Base-by-base conservation (phyloP, 768 basidiomycete genomes). In the Crassisporium funariophilum region DNA sequence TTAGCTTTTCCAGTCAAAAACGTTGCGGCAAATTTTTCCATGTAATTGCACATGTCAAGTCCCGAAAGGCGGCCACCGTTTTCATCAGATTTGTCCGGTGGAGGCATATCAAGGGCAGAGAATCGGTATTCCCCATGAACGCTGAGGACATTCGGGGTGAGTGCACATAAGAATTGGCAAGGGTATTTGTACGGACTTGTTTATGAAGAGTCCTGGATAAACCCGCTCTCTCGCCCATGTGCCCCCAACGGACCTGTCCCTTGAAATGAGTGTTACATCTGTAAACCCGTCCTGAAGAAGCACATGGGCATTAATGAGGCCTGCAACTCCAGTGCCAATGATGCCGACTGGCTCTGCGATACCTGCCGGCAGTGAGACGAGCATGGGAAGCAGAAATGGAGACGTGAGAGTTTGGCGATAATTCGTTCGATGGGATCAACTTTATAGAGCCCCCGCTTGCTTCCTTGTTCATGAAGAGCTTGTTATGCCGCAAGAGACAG, bases 81-180 rank as follows among this genome's bases (percentile, higher is more conserved):
- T 34, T 57, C 42, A 7, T 25, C 44, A 10, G 63, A 49, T 13
- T 63, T 50, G 1, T 46, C n/a, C 6, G 76, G 78, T 12, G 63
- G 56, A 2, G 74, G 73, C 83, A 84, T 84, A 2, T 68, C 57
- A 35, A 82, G 47, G 0, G 75, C 55, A 12, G 82, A 82, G 65
- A 85, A 83, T 15, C 70, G 56, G 50, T 74, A 83, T 52, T 85
- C 81, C 4, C 81, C 83, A 53, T 82, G 74, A 1, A 85, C 79
- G 54, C 84, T 85, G 48, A 16, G 15, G 17, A 7, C 19, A 38
- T 13, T 23, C 12, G 22, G 1, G 36, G n/a, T 12, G 9, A 19
- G 27, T 10, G 24, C 23, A 36, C 16, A 12, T 29, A 34, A 35
- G 5, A 4, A 25, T 9, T 17, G 20, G 22, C 29, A 15, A 10